These are phyloP conservation scores for Takashimella koratensis DNA, from an alignment of 1,284 basidiomycete genomes.

Conservation along the genomic window DNA sequence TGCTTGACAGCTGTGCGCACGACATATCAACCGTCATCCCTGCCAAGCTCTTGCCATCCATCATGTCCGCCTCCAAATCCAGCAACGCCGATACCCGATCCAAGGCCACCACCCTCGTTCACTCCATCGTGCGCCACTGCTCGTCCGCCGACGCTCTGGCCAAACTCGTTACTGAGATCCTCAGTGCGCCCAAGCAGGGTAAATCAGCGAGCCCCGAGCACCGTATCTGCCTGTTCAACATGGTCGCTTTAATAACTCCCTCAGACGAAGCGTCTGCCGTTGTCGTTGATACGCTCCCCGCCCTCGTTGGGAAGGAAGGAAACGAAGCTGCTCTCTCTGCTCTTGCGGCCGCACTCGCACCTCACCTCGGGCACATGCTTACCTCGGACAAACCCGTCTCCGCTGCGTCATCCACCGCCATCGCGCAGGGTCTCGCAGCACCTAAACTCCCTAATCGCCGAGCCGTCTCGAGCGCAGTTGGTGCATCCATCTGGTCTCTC, in stretches of 20 bases:
- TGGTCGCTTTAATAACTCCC: slow-evolving; percentile 61
- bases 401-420: slow-evolving; percentile 51
- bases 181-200: slow-evolving; percentile 68
- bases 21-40: slow-evolving; percentile 58
- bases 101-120: slow-evolving; percentile 62
- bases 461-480: slow-evolving; percentile 57
- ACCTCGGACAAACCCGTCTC: slow-evolving; percentile 51
- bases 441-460: slow-evolving; percentile 57
- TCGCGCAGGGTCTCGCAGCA: slow-evolving; percentile 67
- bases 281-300: slow-evolving; percentile 57
- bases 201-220: slow-evolving; percentile 85
- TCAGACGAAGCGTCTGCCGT: slow-evolving; percentile 55
- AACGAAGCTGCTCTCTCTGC: slow-evolving; percentile 60
- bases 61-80: slow-evolving; percentile 72
- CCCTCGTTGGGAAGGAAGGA: slow-evolving; percentile 72
- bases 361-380: slow-evolving; percentile 61
- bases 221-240: slow-evolving; percentile 71
- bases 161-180: slow-evolving; percentile 60
- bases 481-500: slow-evolving; percentile 54
- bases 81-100: slow-evolving; percentile 63
- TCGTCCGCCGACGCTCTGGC: slow-evolving; percentile 38
- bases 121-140: slow-evolving; percentile 53
- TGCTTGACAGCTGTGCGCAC: slow-evolving; percentile 44
- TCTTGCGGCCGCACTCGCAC: slow-evolving; percentile 57
- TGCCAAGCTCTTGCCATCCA: slow-evolving; percentile 61